Percentiles rank a stretch among this genome's conserved stretches.
Conservation (phyloP, 179 eudicot species). For the Beta lomatogona region DNA sequence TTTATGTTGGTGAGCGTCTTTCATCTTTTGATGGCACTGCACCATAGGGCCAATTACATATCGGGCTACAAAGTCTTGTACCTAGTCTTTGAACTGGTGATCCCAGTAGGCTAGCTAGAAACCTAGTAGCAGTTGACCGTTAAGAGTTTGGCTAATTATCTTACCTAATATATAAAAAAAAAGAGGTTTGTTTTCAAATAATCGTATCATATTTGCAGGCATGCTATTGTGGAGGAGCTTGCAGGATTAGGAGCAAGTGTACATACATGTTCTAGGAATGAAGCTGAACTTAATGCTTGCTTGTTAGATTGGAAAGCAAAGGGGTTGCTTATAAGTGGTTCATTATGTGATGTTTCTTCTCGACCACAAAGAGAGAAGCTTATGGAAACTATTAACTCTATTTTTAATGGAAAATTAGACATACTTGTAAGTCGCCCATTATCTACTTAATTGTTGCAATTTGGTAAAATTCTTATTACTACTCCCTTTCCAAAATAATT, state of each 20-base stretch:
- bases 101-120: too few species aligned
- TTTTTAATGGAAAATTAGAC: conserved; percentile 49
- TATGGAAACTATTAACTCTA: conserved; percentile 31
- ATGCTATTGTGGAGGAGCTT: conserved; percentile 38
- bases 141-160: background rate
- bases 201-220: background rate
- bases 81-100: too few species aligned
- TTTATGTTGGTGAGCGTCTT: too few species aligned
- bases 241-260: too few species aligned
- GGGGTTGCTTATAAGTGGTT: conserved; percentile 46
- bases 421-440: conserved; percentile 43
- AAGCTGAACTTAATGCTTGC: conserved; percentile 40
- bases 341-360: conserved; percentile 58
- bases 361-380: conserved; percentile 39
- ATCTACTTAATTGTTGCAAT: background rate
- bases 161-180: too few species aligned
- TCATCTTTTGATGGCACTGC: too few species aligned
- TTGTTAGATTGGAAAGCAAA: conserved; percentile 47
- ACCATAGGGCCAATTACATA: too few species aligned
- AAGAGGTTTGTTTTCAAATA: too few species aligned
- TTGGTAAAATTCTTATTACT: background rate
- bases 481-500: too few species aligned
- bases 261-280: conserved; percentile 55
- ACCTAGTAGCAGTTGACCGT: background rate
- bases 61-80: too few species aligned